phyloP scores from a whole-genome alignment of 1,284 basidiomycete genomes.

The Cryptococcus sp. region DNA sequence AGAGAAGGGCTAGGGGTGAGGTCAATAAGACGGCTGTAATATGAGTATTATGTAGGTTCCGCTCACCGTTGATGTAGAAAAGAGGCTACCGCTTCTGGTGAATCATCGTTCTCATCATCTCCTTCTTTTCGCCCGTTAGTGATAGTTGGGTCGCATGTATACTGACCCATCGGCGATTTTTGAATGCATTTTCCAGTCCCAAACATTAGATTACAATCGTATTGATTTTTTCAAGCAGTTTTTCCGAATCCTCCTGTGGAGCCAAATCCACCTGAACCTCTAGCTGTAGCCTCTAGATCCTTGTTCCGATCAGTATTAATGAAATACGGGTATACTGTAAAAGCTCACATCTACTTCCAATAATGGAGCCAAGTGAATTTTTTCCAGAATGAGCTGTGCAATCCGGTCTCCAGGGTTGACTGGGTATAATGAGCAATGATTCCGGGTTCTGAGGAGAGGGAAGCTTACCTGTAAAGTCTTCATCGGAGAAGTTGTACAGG shows the following conservation, averaged over 20 bases:
- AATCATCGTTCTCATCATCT: too few relatives aligned
- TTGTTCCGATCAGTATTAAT: slow-evolving; percentile 34
- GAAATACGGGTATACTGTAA: neutral
- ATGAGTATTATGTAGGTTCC: too few relatives aligned
- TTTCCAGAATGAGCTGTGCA: slow-evolving; percentile 92
- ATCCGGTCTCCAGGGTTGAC: slow-evolving; percentile 89
- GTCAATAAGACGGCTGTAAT: too few relatives aligned
- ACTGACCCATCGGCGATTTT: too few relatives aligned
- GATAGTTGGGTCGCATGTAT: too few relatives aligned
- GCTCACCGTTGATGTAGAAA: too few relatives aligned
- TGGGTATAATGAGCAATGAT: slow-evolving; percentile 39
- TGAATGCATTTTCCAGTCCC: too few relatives aligned
- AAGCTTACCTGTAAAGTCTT: slow-evolving; percentile 74
- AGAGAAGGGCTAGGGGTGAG: too few relatives aligned
- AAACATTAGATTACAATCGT: too few relatives aligned
- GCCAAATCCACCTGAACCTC: slow-evolving; percentile 85
- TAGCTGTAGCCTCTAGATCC: slow-evolving; percentile 77
- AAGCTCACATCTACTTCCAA: slow-evolving; percentile 72
- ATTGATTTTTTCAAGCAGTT: neutral
- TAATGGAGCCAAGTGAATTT: slow-evolving; percentile 79
- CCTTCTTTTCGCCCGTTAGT: too few relatives aligned
- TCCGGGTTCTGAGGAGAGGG: neutral
- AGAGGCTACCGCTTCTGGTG: too few relatives aligned
- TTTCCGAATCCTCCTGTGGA: slow-evolving; percentile 69
- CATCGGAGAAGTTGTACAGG: slow-evolving; percentile 85